These are phyloP conservation scores for Penicillium egyptiacum DNA, from an alignment of 495 filamentous ascomycete species.

Conservation along the genomic window DNA sequence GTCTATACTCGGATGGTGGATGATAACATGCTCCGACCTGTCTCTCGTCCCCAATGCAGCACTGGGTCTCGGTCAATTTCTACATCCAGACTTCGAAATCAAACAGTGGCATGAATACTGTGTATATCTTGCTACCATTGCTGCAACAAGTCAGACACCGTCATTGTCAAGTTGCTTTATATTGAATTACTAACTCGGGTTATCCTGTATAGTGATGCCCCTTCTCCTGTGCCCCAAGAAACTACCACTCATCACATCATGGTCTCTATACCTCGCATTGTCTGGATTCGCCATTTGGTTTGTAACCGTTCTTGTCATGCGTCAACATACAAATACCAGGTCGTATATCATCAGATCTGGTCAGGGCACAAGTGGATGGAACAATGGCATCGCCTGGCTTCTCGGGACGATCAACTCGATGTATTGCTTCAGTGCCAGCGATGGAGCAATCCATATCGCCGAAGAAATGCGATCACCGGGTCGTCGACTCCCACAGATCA, in stretches of 20 bases:
- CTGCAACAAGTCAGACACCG: neutral
- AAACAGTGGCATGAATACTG: neutral
- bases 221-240: neutral
- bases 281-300: conserved; percentile 14
- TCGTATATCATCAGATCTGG: conserved; percentile 20
- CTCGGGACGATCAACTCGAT: conserved; percentile 37
- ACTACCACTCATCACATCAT: neutral
- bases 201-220: neutral
- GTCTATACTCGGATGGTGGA: conserved; percentile 39
- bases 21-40: conserved; percentile 28
- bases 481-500: neutral
- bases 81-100: neutral
- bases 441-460: neutral
- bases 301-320: conserved; percentile 25
- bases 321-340: conserved; percentile 15
- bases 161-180: neutral
- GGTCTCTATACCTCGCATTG: neutral
- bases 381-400: conserved; percentile 37
- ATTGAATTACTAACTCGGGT: neutral
- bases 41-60: neutral
- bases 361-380: conserved; percentile 33
- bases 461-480: neutral
- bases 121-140: neutral
- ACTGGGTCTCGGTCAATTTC: neutral
- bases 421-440: conserved; percentile 26